phyloP scores from a whole-genome alignment of 306 rosid species.

The Citrullus amarus region DNA sequence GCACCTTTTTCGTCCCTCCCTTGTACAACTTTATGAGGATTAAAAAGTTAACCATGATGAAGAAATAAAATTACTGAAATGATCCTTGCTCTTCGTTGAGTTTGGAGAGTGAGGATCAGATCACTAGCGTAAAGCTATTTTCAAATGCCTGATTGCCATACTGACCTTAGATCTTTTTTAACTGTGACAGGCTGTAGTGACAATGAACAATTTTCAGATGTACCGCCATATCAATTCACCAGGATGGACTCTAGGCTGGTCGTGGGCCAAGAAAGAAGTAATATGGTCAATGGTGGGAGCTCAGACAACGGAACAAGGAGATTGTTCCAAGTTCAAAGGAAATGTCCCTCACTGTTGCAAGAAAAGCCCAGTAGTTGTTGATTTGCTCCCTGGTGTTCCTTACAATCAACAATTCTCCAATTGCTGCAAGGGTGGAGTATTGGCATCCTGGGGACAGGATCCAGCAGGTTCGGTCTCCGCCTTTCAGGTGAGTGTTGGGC shows the following conservation, averaged over 20 bases:
- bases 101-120: slow-evolving; percentile 1
- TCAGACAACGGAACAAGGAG: slow-evolving; percentile 74
- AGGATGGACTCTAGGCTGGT: slow-evolving; percentile 69
- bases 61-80: not conserved
- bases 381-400: slow-evolving; percentile 58
- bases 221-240: slow-evolving; percentile 50
- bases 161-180: not conserved
- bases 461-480: slow-evolving; percentile 42
- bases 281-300: slow-evolving; percentile 75
- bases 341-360: slow-evolving; percentile 60
- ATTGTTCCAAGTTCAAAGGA: slow-evolving; percentile 64
- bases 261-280: slow-evolving; percentile 76
- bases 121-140: not conserved
- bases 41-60: not conserved
- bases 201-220: slow-evolving; percentile 53
- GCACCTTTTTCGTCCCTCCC: not conserved
- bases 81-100: not conserved
- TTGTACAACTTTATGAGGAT: not conserved
- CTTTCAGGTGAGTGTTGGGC: slow-evolving; percentile 61
- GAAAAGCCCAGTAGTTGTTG: slow-evolving; percentile 50
- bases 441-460: slow-evolving; percentile 53
- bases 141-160: not conserved
- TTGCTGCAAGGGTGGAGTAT: slow-evolving; percentile 66
- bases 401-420: slow-evolving; percentile 40
- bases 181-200: slow-evolving; percentile 47